Percentiles rank a stretch among this genome's conserved stretches.
Conservation (phyloP, 495 filamentous ascomycete genomes). For the Daldinia caldariorum region DNA sequence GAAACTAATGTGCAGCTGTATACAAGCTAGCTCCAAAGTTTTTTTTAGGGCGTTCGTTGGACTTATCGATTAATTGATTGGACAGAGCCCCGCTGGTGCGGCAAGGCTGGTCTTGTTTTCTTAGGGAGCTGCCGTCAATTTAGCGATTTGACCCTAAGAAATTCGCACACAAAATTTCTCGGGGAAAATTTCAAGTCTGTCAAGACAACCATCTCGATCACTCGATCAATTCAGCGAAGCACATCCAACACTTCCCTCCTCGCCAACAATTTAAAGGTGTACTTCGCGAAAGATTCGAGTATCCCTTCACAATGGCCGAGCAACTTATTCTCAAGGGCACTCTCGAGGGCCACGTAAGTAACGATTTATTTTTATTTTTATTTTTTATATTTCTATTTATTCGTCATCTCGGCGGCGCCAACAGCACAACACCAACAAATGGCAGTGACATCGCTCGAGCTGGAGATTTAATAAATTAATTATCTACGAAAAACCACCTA, state of each 20-base stretch:
- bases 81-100: constrained; percentile 22
- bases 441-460: too few species aligned
- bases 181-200: constrained; percentile 35
- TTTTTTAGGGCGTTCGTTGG: background rate
- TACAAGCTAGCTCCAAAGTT: background rate
- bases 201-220: constrained; percentile 21
- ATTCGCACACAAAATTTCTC: constrained; percentile 42
- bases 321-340: constrained; percentile 96
- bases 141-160: constrained; percentile 45
- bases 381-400: too few species aligned
- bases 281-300: constrained; percentile 45
- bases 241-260: constrained; percentile 29
- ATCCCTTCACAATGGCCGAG: constrained; percentile 75
- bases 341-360: constrained; percentile 88
- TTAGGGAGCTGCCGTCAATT: constrained; percentile 14
- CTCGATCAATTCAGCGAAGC: constrained; percentile 26
- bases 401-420: too few species aligned
- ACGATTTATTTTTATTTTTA: background rate
- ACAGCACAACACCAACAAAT: too few species aligned
- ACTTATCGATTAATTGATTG: constrained; percentile 16
- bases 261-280: constrained; percentile 33
- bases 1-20: background rate
- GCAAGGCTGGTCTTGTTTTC: constrained; percentile 11
- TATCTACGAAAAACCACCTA: background rate
- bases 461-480: background rate